phyloP scores from a whole-genome alignment of 192 early-diverging fungal species.

The Gaertneriomyces semiglobifer region DNA sequence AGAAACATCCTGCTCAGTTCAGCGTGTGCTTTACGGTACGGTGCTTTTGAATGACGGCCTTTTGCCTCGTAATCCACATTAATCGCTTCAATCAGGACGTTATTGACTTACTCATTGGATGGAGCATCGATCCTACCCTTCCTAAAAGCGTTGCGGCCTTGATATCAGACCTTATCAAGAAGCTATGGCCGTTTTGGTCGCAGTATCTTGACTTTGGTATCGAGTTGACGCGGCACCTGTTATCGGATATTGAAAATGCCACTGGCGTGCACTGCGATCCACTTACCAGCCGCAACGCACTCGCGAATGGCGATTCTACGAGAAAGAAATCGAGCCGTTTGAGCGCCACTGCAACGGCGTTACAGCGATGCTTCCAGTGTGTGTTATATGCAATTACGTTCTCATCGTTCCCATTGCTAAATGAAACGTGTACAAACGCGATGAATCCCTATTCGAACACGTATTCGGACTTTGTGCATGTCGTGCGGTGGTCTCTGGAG shows the following conservation, averaged over 20 bases:
- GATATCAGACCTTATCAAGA: slow-evolving; percentile 49
- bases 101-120: slow-evolving; percentile 67
- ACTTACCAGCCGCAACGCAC: background rate
- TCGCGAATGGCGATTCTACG: background rate
- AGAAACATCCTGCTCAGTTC: slow-evolving; percentile 35
- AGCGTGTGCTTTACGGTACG: slow-evolving; percentile 30
- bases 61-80: background rate
- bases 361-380: slow-evolving; percentile 17
- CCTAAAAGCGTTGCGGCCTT: slow-evolving; percentile 35
- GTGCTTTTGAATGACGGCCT: background rate
- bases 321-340: background rate
- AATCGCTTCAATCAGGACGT: slow-evolving; percentile 33
- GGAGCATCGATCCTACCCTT: slow-evolving; percentile 59
- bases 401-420: slow-evolving; percentile 29
- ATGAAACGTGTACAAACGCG: slow-evolving; percentile 17
- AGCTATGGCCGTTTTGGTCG: slow-evolving; percentile 47
- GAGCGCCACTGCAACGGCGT: slow-evolving; percentile 4
- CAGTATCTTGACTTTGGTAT: slow-evolving; percentile 44
- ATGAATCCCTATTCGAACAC: background rate
- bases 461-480: slow-evolving; percentile 7
- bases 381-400: slow-evolving; percentile 31
- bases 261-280: slow-evolving; percentile 21
- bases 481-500: slow-evolving; percentile 30
- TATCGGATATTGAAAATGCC: slow-evolving; percentile 47
- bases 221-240: slow-evolving; percentile 51